Evolutionary conservation across 352 stramenopile species (phyloP).

Genomic region (Peronospora farinosa): DNA sequence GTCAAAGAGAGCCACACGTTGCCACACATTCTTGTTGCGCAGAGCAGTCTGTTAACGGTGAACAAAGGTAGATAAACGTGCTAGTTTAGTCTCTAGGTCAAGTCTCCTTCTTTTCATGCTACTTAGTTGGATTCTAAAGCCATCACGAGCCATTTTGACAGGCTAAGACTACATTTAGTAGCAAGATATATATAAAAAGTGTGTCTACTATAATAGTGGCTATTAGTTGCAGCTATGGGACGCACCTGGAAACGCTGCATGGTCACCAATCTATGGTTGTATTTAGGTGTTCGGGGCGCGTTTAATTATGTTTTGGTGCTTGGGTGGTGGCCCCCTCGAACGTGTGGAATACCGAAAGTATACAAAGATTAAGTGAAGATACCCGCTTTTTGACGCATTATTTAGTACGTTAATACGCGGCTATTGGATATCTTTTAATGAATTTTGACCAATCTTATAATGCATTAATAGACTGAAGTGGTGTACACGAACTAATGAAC

Average conservation of each 20-base stretch:
- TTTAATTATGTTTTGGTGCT: slow-evolving; percentile 19
- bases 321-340: slow-evolving; percentile 11
- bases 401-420: not conserved
- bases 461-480: not conserved
- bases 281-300: slow-evolving; percentile 17
- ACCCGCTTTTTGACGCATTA: slow-evolving; percentile 1
- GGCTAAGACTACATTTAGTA: not conserved
- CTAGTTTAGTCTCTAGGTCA: not conserved
- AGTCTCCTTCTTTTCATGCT: not conserved
- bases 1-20: slow-evolving; percentile 48
- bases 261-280: slow-evolving; percentile 1
- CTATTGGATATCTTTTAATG: slow-evolving; percentile 3
- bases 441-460: slow-evolving; percentile 3
- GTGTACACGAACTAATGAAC: not conserved
- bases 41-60: slow-evolving; percentile 30
- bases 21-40: slow-evolving; percentile 52
- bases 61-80: not conserved
- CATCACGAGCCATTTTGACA: not conserved
- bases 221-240: not conserved
- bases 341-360: slow-evolving; percentile 2
- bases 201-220: not conserved
- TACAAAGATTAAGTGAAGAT: slow-evolving; percentile 4
- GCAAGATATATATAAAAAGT: not conserved
- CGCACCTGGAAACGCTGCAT: slow-evolving; percentile 69
- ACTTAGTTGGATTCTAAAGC: not conserved